Evolutionary conservation across 257 asterid genomes (phyloP), one percentile per base, ranked within the genome.

Genomic region (Capsicum chinense): DNA sequence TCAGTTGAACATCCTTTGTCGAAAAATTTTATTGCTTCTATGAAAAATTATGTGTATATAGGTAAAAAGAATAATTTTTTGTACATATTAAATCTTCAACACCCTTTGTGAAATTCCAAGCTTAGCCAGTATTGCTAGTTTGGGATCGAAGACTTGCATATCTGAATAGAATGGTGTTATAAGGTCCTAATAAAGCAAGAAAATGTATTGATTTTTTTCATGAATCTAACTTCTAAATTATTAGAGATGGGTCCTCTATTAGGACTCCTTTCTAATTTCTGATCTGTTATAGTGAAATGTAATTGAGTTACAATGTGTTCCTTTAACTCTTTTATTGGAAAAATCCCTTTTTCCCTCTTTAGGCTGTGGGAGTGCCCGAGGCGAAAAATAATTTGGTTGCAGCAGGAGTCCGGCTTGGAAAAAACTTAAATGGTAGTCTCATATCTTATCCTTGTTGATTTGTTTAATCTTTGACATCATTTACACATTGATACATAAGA

Each of bases 401-500:
- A 50, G 66, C 50, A 7, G 69, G 52, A 44, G 70, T 26, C 73
- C 37, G 48, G 74, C 50, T 9, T 52, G 26, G 50, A 64, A 64
- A 69, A 69, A 76, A 76, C 63, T 26, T 52, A 6, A 5, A 35
- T 15, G 84, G 84, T 82, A 82, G 11, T 44, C n/a, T 81, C 44
- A 63, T 81, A 42, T 81, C 58, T 59, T 47, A 47, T 21, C 60
- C 9, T 48, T 63, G 26, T 82, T 37, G 59, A 54, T 50, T 63
- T 48, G 33, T 47, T 21, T 54, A 33, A 9, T 82, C 17, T 9
- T 52, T 82, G 76, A 82, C 79, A 82, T 63, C 62, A 52, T 82
- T 56, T 21, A 11, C 50, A 21, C 54, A 82, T 19, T 82, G 54
- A 63, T 82, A 13, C 11, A 42, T 69, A 60, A 80, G 64, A 56